These are phyloP conservation scores for Wickerhamomyces hampshirensis DNA, from an alignment of 805 yeast genomes.

Conservation along the genomic window DNA sequence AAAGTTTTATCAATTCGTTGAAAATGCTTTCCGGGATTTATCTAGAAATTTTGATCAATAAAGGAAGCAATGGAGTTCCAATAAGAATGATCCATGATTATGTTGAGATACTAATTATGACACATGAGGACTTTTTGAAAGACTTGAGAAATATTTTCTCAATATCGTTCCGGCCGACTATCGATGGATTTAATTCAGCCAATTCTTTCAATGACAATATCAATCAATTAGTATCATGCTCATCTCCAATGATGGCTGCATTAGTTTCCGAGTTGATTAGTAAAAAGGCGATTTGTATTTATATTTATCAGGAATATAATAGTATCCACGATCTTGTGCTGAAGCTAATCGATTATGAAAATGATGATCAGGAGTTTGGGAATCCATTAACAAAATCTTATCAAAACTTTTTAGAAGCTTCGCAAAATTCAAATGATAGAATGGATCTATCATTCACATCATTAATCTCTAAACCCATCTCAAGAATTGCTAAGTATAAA, in stretches of 20 bases:
- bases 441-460: conserved; percentile 51
- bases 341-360: conserved; percentile 24
- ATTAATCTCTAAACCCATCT: conserved; percentile 48
- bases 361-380: conserved; percentile 17
- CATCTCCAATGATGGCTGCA: conserved; percentile 23
- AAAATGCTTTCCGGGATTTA: conserved; percentile 39
- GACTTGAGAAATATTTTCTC: conserved; percentile 20
- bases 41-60: conserved; percentile 32
- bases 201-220: not conserved
- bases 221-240: conserved; percentile 3
- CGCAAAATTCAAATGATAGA: conserved; percentile 31
- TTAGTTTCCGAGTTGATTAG: conserved; percentile 20
- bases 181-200: not conserved
- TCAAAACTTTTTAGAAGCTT: conserved; percentile 36
- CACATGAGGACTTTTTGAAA: conserved; percentile 29
- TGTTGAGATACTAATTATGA: conserved; percentile 26
- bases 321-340: conserved; percentile 30
- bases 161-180: conserved; percentile 1
- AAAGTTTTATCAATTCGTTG: conserved; percentile 40
- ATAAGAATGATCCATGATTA: conserved; percentile 28
- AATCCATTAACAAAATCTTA: conserved; percentile 24
- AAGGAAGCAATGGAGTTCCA: conserved; percentile 31
- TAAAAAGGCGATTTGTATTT: conserved; percentile 22
- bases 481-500: conserved; percentile 45
- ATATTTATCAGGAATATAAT: conserved; percentile 32